These are phyloP conservation scores for Colletotrichum aenigma DNA, from an alignment of 2,329 filamentous ascomycete species.

Conservation along the genomic window DNA sequence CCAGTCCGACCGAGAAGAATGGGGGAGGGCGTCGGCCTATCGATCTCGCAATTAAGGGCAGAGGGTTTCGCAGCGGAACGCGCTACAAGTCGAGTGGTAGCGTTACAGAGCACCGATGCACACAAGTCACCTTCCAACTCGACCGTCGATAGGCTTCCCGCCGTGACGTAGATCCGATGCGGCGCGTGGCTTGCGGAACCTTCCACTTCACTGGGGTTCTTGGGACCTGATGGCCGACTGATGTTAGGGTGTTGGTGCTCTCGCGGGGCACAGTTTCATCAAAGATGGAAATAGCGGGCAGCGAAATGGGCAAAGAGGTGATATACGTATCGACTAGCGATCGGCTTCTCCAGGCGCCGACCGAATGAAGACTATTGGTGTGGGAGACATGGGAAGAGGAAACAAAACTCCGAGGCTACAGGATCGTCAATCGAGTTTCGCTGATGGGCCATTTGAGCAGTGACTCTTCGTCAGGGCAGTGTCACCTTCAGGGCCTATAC, in stretches of 20 bases:
- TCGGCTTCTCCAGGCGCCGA: conserved; percentile 6
- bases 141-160: background rate
- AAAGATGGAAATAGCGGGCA: background rate
- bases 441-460: background rate
- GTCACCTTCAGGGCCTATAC: background rate
- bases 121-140: background rate
- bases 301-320: background rate
- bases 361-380: background rate
- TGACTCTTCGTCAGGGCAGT: background rate
- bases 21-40: conserved; percentile 5
- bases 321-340: background rate
- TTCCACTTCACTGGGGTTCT: background rate
- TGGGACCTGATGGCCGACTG: background rate
- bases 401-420: background rate
- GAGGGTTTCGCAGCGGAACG: conserved; percentile 6
- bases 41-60: background rate
- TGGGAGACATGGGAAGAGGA: conserved; percentile 9
- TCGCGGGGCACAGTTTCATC: conserved; percentile 1
- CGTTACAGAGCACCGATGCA: conserved; percentile 1
- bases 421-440: background rate
- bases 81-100: background rate
- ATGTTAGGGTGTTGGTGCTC: background rate
- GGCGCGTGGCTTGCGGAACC: conserved; percentile 4
- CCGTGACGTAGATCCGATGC: conserved; percentile 11
- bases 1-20: background rate